A percentile compares a stretch with the other conserved stretches of the same genome.
Conservation (phyloP, 2,329 filamentous ascomycete genomes). For the Clarireedia sp. region DNA sequence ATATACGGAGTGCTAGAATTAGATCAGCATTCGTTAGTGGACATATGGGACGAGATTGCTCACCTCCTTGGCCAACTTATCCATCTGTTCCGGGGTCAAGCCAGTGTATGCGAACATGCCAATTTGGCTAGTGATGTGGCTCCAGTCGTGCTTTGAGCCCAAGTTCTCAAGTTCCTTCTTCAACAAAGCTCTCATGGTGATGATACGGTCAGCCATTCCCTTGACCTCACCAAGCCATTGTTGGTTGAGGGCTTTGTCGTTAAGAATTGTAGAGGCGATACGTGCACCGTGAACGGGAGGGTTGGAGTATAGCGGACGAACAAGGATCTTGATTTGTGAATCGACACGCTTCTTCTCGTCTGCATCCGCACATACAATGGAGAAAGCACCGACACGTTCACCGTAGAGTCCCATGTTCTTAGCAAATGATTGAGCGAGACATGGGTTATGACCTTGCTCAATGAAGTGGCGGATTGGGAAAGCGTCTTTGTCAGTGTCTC, state of each 20-base stretch:
- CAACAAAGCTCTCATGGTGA: conserved; percentile 90
- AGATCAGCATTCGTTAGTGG: conserved; percentile 11
- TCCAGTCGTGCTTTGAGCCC: conserved; percentile 95
- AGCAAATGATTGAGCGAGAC: conserved; percentile 87
- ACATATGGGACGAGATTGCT: conserved; percentile 27
- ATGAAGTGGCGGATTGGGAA: conserved; percentile 92
- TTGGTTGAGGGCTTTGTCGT: conserved; percentile 73
- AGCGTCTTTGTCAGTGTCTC: conserved; percentile 85
- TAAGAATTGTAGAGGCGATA: conserved; percentile 86
- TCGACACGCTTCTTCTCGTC: conserved; percentile 95
- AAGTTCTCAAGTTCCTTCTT: conserved; percentile 93
- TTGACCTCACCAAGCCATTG: conserved; percentile 97
- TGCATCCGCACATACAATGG: conserved; percentile 72
- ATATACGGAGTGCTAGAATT: conserved; percentile 74
- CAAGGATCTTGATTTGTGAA: conserved; percentile 96
- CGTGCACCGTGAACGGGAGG: conserved; percentile 93
- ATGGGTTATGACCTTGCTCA: conserved; percentile 80
- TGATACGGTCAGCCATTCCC: conserved; percentile 98
- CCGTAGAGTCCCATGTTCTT: conserved; percentile 99
- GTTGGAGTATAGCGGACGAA: conserved; percentile 96
- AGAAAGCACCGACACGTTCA: conserved; percentile 96
- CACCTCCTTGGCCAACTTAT: conserved; percentile 77
- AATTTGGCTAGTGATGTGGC: conserved; percentile 97
- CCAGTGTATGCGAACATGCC: conserved; percentile 99
- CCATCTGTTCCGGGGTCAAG: conserved; percentile 85